Conservation (phyloP, 371 early-diverging fungal species). For the Gilbertella persicaria region DNA sequence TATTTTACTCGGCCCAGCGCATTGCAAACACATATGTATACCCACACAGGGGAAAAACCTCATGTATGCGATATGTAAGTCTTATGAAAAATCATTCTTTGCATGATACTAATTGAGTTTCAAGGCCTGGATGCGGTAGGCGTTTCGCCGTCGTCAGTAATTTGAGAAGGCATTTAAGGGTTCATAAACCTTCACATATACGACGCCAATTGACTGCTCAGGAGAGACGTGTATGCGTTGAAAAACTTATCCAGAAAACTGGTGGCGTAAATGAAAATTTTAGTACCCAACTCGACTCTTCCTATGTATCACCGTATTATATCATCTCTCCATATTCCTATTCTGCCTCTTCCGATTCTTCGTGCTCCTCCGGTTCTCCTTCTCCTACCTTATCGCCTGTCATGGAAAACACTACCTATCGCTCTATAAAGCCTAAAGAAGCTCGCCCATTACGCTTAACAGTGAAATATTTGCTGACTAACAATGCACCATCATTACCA, state of each 20-base stretch:
- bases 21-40: constrained; percentile 67
- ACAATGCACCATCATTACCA: neutral
- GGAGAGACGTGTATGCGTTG: constrained; percentile 26
- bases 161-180: constrained; percentile 42
- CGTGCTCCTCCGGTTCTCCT: neutral
- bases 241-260: constrained; percentile 31
- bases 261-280: neutral
- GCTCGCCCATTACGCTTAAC: constrained; percentile 15
- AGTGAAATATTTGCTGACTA: constrained; percentile 11
- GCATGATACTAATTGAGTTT: neutral
- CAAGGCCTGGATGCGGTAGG: constrained; percentile 39
- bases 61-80: constrained; percentile 57
- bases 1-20: constrained; percentile 78
- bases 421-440: constrained; percentile 19
- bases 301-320: no score
- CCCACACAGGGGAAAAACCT: constrained; percentile 83
- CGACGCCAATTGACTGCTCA: constrained; percentile 26
- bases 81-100: neutral
- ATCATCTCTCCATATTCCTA: constrained; percentile 8
- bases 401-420: constrained; percentile 8
- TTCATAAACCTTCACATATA: constrained; percentile 26
- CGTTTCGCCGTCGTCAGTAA: constrained; percentile 46
- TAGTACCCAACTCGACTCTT: neutral
- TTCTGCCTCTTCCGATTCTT: neutral
- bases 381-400: neutral